Conservation (phyloP, 371 early-diverging fungal species). For the Apophysomyces sp. region DNA sequence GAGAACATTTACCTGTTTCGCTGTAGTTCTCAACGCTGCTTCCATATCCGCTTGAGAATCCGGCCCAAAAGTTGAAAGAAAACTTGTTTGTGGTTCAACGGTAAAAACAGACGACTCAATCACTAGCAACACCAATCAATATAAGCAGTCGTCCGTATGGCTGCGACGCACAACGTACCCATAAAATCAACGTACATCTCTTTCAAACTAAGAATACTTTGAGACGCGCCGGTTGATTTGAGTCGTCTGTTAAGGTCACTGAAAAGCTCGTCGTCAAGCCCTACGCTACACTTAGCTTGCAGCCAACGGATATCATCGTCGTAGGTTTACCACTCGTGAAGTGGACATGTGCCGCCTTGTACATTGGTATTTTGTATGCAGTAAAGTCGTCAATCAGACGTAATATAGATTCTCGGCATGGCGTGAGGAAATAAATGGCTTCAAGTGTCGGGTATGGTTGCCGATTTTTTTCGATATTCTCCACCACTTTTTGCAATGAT, state of each 20-base stretch:
- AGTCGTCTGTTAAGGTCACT: conserved; percentile 48
- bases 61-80: conserved; percentile 60
- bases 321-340: conserved; percentile 81
- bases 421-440: conserved; percentile 92
- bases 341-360: conserved; percentile 80
- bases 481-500: conserved; percentile 43
- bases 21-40: conserved; percentile 62
- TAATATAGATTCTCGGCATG: conserved; percentile 76
- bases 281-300: conserved; percentile 29
- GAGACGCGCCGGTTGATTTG: conserved; percentile 54
- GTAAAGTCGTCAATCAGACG: conserved; percentile 84
- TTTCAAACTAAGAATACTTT: conserved; percentile 65
- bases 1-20: conserved; percentile 59
- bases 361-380: conserved; percentile 52
- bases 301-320: conserved; percentile 44
- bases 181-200: conserved; percentile 80
- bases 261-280: conserved; percentile 73
- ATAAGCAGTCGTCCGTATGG: background rate
- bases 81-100: conserved; percentile 67
- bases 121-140: conserved; percentile 33
- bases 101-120: conserved; percentile 82
- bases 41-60: conserved; percentile 44
- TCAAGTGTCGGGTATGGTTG: conserved; percentile 84
- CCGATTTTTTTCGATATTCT: conserved; percentile 78
- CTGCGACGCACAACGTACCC: conserved; percentile 23